Percentiles rank a stretch among this genome's conserved stretches.
Conservation (phyloP, 441 rosid genomes). For the Pelargonium citronellum region DNA sequence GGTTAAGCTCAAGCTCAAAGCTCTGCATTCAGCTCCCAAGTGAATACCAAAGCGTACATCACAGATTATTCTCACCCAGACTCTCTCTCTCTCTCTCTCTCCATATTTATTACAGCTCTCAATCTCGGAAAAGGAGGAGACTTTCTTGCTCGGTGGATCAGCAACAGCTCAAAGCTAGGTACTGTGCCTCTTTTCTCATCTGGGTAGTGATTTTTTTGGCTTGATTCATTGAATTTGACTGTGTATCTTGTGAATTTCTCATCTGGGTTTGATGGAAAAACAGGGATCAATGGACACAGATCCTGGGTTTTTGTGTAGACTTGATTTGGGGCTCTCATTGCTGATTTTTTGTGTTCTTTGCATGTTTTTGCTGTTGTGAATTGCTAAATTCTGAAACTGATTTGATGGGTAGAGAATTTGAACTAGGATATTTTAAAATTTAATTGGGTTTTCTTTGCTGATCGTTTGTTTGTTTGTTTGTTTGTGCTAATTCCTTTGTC, state of each 20-base stretch:
- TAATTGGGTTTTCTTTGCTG: background rate
- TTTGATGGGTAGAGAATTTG: background rate
- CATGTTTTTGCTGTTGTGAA: background rate
- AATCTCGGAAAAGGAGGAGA: background rate
- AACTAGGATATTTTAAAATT: background rate
- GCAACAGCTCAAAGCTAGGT: background rate
- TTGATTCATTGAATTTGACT: background rate
- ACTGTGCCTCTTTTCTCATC: background rate
- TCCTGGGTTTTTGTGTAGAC: background rate
- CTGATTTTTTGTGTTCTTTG: background rate
- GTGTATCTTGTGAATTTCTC: no score
- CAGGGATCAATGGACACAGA: background rate
- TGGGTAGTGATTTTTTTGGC: background rate
- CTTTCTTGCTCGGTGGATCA: background rate
- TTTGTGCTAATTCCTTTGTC: background rate
- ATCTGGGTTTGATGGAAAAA: background rate
- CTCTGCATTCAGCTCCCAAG: no score
- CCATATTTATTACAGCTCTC: background rate
- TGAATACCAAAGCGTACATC: background rate
- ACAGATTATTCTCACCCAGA: background rate
- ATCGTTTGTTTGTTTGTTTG: background rate
- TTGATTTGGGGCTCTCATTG: background rate
- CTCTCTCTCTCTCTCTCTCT: background rate
- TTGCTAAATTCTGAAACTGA: background rate
- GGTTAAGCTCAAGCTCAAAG: background rate